Evolutionary conservation across 306 rosid genomes (phyloP).

Genomic region (Argentina anserina): DNA sequence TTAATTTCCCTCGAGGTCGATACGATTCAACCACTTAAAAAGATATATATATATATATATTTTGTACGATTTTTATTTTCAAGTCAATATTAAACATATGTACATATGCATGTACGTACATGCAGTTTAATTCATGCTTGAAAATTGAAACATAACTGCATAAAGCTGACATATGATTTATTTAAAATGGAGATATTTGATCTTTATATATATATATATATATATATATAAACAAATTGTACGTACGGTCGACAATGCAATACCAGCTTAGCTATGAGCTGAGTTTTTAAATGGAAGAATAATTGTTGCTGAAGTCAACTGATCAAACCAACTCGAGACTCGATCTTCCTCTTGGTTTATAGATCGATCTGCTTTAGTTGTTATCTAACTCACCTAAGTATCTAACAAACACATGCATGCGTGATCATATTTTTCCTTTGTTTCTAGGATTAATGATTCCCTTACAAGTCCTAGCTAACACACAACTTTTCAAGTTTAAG

Average conservation of each 20-base stretch:
- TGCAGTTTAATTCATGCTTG: too few relatives aligned
- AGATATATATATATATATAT: too few relatives aligned
- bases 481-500: background rate
- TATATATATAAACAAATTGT: background rate
- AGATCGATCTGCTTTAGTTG: constrained; percentile 7
- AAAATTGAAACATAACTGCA: too few relatives aligned
- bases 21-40: too few relatives aligned
- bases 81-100: too few relatives aligned
- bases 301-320: background rate
- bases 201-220: too few relatives aligned
- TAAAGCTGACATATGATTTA: background rate
- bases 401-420: background rate
- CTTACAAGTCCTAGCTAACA: background rate
- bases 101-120: background rate
- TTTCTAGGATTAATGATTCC: background rate
- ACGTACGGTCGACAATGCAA: background rate
- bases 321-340: background rate
- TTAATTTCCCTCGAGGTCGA: background rate
- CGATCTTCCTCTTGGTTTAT: background rate
- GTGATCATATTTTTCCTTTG: background rate
- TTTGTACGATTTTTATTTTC: too few relatives aligned
- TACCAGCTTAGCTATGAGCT: background rate
- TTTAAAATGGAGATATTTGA: too few relatives aligned
- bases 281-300: background rate
- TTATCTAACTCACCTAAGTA: background rate